Evolutionary conservation across 306 rosid species (phyloP), one percentile per base, ranked within the genome.

Genomic region (Vachellia collinsii): DNA sequence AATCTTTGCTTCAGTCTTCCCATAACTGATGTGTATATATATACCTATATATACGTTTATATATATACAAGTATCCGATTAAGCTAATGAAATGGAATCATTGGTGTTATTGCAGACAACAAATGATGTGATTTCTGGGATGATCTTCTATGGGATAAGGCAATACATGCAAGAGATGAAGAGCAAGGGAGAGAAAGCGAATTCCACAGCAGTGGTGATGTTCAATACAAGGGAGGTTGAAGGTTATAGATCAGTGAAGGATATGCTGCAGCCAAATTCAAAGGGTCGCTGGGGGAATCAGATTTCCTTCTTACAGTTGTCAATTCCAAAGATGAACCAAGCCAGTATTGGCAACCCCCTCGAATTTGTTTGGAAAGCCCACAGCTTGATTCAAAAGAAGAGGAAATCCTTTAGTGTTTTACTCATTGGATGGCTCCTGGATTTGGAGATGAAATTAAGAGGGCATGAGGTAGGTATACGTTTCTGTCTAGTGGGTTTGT

Each of bases 261-360:
- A 87, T 5, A 92, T 90, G 93, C 69, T 80, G 12, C 75, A 84
- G 6, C 78, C 90, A 6, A 34, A 77, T 14, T 23, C 72, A 1
- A 64, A 85, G 70, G 37, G 79, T 44, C 63, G 70, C 7, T 90
- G 92, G 97, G 97, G 94, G 47, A 92, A 92, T 64, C 72, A 53
- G 50, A 22, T 90, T 11, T 81, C 85, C 47, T 81, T 88, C 54
- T 46, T 90, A 50, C 89, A 81, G 37, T 7, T 88, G 8, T 1
- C 89, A 7, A 83, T 92, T 14, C 97, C 92, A 4, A 87, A 88
- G 43, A 78, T 78, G 46, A 84, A 16, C 4, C 73, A 88, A 38
- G 50, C 70, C 8, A 79, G 50, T 43, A 56, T 17, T 43, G 58
- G 85, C 22, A 79, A 88, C 51, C 94, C 97, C n/a, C 79, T 90